These are phyloP conservation scores for Arachnomyces sp. DNA, from an alignment of 2,329 filamentous ascomycete genomes.

Conservation along the genomic window DNA sequence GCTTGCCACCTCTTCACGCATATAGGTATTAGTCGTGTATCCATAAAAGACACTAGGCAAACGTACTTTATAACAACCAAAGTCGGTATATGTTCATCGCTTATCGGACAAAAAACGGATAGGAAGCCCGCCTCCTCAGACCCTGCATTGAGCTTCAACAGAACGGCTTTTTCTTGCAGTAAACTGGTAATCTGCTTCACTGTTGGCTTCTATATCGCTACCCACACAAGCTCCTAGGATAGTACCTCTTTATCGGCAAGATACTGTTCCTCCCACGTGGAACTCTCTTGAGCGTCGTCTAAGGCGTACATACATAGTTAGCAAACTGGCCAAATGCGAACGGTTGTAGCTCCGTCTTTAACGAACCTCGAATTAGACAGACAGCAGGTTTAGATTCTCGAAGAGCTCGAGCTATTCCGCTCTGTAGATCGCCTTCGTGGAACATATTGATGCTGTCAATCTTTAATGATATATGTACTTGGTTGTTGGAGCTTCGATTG, in stretches of 20 bases:
- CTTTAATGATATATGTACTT: too few relatives aligned
- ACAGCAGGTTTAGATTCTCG: conserved; percentile 68
- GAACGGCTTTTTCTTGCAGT: conserved; percentile 57
- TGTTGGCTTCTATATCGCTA: conserved; percentile 4
- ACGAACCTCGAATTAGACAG: conserved; percentile 72
- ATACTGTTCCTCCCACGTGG: conserved; percentile 65
- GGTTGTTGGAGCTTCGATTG: too few relatives aligned
- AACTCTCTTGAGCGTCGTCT: conserved; percentile 66
- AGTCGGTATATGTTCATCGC: conserved; percentile 57
- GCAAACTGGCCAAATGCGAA: not conserved
- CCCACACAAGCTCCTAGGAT: not conserved
- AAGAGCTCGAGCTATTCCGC: conserved; percentile 70
- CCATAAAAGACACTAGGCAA: not conserved
- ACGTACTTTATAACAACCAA: conserved; percentile 68
- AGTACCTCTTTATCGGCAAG: conserved; percentile 48
- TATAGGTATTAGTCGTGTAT: conserved; percentile 11
- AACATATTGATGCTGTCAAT: conserved; percentile 55
- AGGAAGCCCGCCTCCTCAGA: conserved; percentile 77
- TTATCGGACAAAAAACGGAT: conserved; percentile 73
- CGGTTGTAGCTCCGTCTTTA: not conserved
- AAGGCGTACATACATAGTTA: conserved; percentile 4
- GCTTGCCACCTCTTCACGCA: conserved; percentile 58
- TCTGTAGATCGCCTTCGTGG: conserved; percentile 70
- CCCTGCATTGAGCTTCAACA: conserved; percentile 62
- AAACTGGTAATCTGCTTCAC: conserved; percentile 45